These are phyloP conservation scores for Penicillium sclerotigenum DNA, from an alignment of 2,329 filamentous ascomycete species.

Conservation along the genomic window DNA sequence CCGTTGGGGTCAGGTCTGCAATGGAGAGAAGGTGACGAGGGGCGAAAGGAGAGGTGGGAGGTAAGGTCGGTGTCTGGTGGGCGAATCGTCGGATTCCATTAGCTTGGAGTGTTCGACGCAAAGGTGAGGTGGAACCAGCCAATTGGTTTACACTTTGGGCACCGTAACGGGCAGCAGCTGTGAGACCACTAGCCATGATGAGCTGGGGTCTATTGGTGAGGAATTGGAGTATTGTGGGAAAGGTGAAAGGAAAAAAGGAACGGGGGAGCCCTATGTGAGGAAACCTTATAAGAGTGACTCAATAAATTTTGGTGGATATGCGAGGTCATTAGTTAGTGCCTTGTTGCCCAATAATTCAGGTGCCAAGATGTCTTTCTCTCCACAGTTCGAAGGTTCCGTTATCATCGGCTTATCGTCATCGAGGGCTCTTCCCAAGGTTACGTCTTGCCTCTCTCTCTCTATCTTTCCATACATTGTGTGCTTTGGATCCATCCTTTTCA, in stretches of 20 bases:
- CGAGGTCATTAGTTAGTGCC: background rate
- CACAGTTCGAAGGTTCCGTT: constrained; percentile 21
- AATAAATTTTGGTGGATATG: constrained; percentile 14
- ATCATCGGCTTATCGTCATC: constrained; percentile 24
- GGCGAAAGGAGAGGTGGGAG: constrained; percentile 54
- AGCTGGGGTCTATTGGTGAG: constrained; percentile 3
- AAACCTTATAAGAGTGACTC: constrained; percentile 14
- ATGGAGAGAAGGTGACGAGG: constrained; percentile 91
- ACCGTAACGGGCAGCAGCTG: constrained; percentile 29
- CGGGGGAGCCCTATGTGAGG: background rate
- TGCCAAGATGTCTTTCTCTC: constrained; percentile 13
- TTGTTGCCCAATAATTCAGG: constrained; percentile 9
- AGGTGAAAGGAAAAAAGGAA: background rate
- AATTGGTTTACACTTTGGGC: constrained; percentile 30
- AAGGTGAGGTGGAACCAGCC: constrained; percentile 25
- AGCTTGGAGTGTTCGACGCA: constrained; percentile 26
- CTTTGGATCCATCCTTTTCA: background rate
- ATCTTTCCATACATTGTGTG: background rate
- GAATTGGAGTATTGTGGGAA: background rate
- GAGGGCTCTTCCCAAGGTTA: background rate
- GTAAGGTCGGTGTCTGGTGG: constrained; percentile 35
- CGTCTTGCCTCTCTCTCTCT: constrained; percentile 2
- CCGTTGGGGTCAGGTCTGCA: constrained; percentile 72
- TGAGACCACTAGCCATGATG: constrained; percentile 30
- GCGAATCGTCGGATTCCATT: constrained; percentile 36